Evolutionary conservation across 2,329 filamentous ascomycete genomes (phyloP), one percentile per base, ranked within the genome.

Genomic region (Madurella fahalii): DNA sequence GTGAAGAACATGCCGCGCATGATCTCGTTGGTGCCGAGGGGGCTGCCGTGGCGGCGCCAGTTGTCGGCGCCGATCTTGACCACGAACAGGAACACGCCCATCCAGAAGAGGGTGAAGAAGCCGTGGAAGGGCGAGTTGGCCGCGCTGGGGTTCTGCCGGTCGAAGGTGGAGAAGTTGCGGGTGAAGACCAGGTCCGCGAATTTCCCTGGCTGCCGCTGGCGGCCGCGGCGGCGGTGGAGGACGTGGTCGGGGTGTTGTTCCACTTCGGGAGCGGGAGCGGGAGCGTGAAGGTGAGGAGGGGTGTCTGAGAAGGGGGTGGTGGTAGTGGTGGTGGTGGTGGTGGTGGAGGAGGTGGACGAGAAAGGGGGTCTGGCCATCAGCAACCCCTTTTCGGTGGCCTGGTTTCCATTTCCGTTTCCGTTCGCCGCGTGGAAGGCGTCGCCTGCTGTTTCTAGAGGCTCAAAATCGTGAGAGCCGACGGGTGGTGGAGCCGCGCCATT

Each of bases 21-120:
- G 47, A 92, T 88, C 65, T 90, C 86, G 61, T 87, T 87, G 2
- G 77, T 80, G 1, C 87, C 88, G 45, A 91, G 76, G 1, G 85
- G 77, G 53, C 78, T 88, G 34, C 88, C 88, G 60, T 86, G 79
- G n/a, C 75, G 73, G 57, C 77, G 77, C 77, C 83, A 90, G 64
- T 91, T 92, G 40, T 82, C 76, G 32, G 82, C 81, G 0, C 79
- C 85, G 46, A 89, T 83, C 65, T 84, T 84, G 34, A 87, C 64
- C 54, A 90, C 79, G 61, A 87, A 78, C 42, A 91, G 67, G 7
- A 80, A 78, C 58, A 90, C 83, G 9, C 79, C 78, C 45, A 90
- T 78, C 87, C 89, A 92, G 68, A 90, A 90, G 0, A 93, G 74
- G 0, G 85, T 88, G 64, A 89, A 91, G 72, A 92, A 92, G 31